Conservation (phyloP, 768 basidiomycete species). For the Pleurotus ostreatus region DNA sequence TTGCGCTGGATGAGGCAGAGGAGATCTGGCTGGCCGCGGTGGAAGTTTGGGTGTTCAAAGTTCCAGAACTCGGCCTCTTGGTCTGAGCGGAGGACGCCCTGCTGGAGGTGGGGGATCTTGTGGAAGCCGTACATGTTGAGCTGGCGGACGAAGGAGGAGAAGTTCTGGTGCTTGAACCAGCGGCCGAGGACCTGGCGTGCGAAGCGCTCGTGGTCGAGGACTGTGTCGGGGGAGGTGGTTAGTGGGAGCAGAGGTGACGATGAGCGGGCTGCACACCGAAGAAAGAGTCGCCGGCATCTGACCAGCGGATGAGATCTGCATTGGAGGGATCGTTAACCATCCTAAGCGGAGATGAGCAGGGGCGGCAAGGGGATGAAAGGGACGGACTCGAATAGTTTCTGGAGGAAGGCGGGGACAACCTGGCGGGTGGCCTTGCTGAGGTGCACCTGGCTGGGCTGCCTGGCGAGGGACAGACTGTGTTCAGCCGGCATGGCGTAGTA, state of each 20-base stretch:
- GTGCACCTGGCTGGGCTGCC: no score
- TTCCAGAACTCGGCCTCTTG: slow-evolving; percentile 84
- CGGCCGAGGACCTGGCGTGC: slow-evolving; percentile 84
- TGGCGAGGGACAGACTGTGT: slow-evolving; percentile 18
- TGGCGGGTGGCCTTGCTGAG: slow-evolving; percentile 33
- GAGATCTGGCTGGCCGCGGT: slow-evolving; percentile 83
- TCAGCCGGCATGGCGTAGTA: neutral
- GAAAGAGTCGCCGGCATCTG: slow-evolving; percentile 87
- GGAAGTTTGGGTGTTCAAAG: slow-evolving; percentile 88
- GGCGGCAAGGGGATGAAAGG: slow-evolving; percentile 10
- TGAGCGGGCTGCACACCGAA: no score
- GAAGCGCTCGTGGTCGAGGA: slow-evolving; percentile 88
- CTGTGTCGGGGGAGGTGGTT: slow-evolving; percentile 32
- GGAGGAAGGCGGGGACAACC: slow-evolving; percentile 74
- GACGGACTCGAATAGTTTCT: slow-evolving; percentile 88
- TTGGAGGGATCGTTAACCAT: slow-evolving; percentile 89
- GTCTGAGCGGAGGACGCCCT: slow-evolving; percentile 86
- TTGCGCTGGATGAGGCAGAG: slow-evolving; percentile 87
- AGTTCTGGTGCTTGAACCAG: slow-evolving; percentile 98
- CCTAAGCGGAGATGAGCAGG: slow-evolving; percentile 34
- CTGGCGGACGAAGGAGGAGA: slow-evolving; percentile 87
- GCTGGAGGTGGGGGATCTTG: slow-evolving; percentile 93
- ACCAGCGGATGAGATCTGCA: slow-evolving; percentile 87
- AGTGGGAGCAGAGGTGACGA: no score
- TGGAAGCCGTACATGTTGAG: slow-evolving; percentile 97